Evolutionary conservation across 306 rosid genomes (phyloP), one percentile per base, ranked within the genome.

Genomic region (Oemleria cerasiformis): DNA sequence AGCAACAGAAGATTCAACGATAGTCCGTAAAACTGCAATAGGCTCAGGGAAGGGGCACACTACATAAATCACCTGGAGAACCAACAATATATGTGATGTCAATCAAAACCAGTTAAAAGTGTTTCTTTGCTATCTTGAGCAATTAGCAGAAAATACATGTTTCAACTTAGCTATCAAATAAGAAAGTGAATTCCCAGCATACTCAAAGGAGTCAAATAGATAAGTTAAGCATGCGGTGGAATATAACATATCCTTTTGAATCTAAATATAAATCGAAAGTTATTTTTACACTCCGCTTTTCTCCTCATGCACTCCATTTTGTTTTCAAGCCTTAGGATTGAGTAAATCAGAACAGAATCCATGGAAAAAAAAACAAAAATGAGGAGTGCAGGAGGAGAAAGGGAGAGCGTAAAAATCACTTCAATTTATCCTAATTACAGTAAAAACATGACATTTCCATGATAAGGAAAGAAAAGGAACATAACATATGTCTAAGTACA

Each of bases 21-120:
- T 88, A 57, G 98, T 94, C 87, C 86, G 94, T 69, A 94, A 86
- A 82, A 94, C 82, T 73, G 97, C 96, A 80, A 87, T 80, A 44
- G 98, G 96, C 79, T 94, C 98, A 13, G 98, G 98, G 80, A 94
- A 91, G 55, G 98, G 98, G 86, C 98, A 94, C 43, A 94, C 92
- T 71, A 94, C 98, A 85, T 94, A 94, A 67, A 94, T 82, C 71
- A 94, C 98, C 98, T 94, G 88, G 56, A 48, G 25, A 44, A 70
- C 45, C 68, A 82, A 56, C 44, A 44, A 19, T 63, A 41, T 0
- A 39, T 4, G 5, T 76, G 68, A 84, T 64, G 73, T 16, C 23
- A 57, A 58, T 58, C 41, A 30, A 15, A 58, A 30, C 19, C 41
- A 13, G 63, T 58, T 58, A 30, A 30, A 58, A 13, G 5, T 25